phyloP scores from a whole-genome alignment of 2,329 filamentous ascomycete genomes.

The Metarhizium rileyi region DNA sequence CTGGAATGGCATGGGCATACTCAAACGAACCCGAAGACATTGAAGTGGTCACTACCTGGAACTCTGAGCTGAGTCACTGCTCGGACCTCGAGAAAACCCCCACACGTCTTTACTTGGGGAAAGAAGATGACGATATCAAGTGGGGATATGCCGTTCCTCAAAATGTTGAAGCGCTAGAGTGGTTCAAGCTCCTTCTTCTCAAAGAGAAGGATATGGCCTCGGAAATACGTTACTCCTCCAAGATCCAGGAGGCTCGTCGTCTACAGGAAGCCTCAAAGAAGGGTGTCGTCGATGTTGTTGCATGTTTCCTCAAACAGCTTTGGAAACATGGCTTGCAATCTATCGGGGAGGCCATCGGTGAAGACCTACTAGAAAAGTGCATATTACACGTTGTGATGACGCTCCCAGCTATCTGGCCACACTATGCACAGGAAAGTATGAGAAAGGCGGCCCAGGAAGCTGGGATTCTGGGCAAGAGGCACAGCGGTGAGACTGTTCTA shows the following conservation, averaged over 20 bases:
- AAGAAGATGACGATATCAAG: rapidly evolving
- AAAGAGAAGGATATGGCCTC: slow-evolving; percentile 19
- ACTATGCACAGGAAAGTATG: slow-evolving; percentile 28
- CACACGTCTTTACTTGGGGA: slow-evolving; percentile 15
- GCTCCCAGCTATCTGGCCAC: slow-evolving; percentile 36
- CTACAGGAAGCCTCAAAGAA: slow-evolving; percentile 8
- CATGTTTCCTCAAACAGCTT: slow-evolving; percentile 21
- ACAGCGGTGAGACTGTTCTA: slow-evolving; percentile 20
- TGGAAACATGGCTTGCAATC: slow-evolving; percentile 21
- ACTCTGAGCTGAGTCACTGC: slow-evolving; percentile 11
- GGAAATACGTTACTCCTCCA: slow-evolving; percentile 11
- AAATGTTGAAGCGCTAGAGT: slow-evolving; percentile 17
- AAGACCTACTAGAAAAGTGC: slow-evolving; percentile 11
- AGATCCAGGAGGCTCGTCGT: slow-evolving; percentile 10
- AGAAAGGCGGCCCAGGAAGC: slow-evolving; percentile 21
- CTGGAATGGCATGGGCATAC: slow-evolving; percentile 30
- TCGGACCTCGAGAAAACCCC: slow-evolving; percentile 23
- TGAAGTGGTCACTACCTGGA: slow-evolving; percentile 23
- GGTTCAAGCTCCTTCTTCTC: slow-evolving; percentile 33
- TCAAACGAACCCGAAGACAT: slow-evolving; percentile 17
- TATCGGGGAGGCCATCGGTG: slow-evolving; percentile 18
- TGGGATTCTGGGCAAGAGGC: slow-evolving; percentile 23
- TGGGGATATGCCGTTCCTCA: slow-evolving; percentile 25
- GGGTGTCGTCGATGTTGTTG: slow-evolving; percentile 19
- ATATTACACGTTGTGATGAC: slow-evolving; percentile 30